Conservation (phyloP, 2,329 filamentous ascomycete species). For the Apiospora marii region DNA sequence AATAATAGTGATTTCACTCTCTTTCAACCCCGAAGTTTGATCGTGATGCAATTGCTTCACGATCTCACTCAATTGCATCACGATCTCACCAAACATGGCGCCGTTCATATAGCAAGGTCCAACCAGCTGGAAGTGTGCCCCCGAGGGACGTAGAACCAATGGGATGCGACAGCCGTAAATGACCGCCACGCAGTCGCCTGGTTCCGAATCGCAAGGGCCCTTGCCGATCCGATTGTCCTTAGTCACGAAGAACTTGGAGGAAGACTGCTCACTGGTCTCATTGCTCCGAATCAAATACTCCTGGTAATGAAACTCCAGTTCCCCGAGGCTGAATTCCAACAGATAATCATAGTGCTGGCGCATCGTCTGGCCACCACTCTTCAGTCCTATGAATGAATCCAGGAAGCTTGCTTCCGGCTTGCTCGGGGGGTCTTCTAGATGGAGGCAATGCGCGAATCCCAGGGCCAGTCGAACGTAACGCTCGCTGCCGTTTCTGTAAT, state of each 20-base stretch:
- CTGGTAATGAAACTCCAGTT: background rate
- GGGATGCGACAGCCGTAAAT: slow-evolving; percentile 21
- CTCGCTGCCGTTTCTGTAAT: background rate
- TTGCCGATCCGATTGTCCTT: background rate
- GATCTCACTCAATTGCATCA: background rate
- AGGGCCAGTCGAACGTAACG: background rate
- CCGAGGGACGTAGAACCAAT: background rate
- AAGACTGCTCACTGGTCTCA: background rate
- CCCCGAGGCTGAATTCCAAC: background rate
- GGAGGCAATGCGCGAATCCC: background rate
- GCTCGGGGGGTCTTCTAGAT: background rate
- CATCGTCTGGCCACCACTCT: background rate
- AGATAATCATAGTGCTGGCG: background rate
- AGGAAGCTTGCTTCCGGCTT: background rate
- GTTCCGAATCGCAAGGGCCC: background rate
- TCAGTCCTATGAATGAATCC: background rate
- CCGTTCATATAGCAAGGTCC: slow-evolving; percentile 22
- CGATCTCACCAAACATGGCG: slow-evolving; percentile 14
- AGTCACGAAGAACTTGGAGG: background rate
- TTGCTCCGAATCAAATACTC: background rate
- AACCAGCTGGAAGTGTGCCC: background rate
- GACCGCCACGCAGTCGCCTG: background rate
- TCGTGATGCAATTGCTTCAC: background rate
- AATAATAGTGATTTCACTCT: background rate
- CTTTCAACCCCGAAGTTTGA: background rate